Base-by-base conservation (phyloP, 768 basidiomycete species). In the Flagelloscypha sp. region DNA sequence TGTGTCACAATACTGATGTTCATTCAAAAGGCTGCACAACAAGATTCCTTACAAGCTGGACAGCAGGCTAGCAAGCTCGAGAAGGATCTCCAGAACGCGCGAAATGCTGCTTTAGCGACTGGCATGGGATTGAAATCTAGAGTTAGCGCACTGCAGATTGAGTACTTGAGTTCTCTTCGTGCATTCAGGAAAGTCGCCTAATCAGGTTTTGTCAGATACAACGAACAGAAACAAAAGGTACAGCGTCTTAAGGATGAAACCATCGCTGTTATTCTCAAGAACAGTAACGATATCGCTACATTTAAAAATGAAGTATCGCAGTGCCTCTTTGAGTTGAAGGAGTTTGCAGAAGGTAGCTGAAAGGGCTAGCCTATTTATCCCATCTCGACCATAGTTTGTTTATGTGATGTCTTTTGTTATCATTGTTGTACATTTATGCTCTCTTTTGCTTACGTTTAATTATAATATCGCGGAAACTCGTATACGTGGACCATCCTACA, bases 41-140 rank as follows among this genome's bases (percentile, higher is more conserved):
- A 76, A 48, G 85, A 88, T 50, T 76, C 79, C 2, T 55, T 70
- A 36, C 68, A 78, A 3, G 77, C 79, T 40, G 79, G 68, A 46
- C 68, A 63, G 7, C 79, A 88, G 56, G 78, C 78, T 6, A 61
- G 65, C 23, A 70, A 76, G 27, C 57, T 89, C 25, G 82, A 87
- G 45, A 72, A 70, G 35, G 84, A 86, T 41, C 56, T 88, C 7
- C 78, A 77, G 2, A 74, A 80, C 34, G 86, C 86, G 10, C 68
- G 78, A 46, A 81, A 76, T 15, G 79, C 80, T 3, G 84, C 84
- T 10, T 66, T 83, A 35, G 76, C 84, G 3, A 83, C 78, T 46
- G 87, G 85, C n/a, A 76, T 86, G 53, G 83, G 81, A 10, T 81
- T 85, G 31, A 84, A 87, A 51, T 77, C 82, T 13, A 70, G 81